A percentile compares a stretch with the other conserved stretches of the same genome.
Evolutionary conservation across 257 asterid genomes (phyloP).

Genomic region (Gentiana macrophylla): DNA sequence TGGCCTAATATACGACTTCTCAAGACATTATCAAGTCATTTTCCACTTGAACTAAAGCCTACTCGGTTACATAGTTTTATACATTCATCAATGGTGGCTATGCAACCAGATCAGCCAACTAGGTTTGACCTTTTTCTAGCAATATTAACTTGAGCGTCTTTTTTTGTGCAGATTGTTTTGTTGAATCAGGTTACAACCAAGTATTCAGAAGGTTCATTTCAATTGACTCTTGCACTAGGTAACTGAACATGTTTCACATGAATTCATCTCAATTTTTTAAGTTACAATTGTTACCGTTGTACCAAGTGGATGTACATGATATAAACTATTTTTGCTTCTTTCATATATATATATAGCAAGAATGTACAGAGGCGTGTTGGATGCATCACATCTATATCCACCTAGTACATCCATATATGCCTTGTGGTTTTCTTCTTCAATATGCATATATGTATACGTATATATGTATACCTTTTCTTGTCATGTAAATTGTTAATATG

Average conservation of each 20-base stretch:
- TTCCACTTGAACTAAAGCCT: no score
- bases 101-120: background rate
- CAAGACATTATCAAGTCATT: no score
- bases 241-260: conserved; percentile 6
- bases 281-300: background rate
- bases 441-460: background rate
- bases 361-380: no score
- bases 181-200: conserved; percentile 91
- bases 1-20: no score
- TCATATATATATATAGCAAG: no score
- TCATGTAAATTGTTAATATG: background rate
- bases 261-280: background rate
- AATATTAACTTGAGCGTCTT: conserved; percentile 4
- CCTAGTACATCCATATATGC: background rate
- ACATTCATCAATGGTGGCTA: background rate
- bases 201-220: conserved; percentile 72
- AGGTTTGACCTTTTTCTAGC: background rate
- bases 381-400: no score
- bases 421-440: background rate
- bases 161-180: conserved; percentile 56
- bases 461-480: background rate
- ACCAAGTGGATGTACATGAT: background rate
- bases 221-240: conserved; percentile 91
- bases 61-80: no score
- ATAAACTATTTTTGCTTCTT: no score